Base-by-base conservation (phyloP, 2,329 filamentous ascomycete genomes). In the Colletotrichum navitas region DNA sequence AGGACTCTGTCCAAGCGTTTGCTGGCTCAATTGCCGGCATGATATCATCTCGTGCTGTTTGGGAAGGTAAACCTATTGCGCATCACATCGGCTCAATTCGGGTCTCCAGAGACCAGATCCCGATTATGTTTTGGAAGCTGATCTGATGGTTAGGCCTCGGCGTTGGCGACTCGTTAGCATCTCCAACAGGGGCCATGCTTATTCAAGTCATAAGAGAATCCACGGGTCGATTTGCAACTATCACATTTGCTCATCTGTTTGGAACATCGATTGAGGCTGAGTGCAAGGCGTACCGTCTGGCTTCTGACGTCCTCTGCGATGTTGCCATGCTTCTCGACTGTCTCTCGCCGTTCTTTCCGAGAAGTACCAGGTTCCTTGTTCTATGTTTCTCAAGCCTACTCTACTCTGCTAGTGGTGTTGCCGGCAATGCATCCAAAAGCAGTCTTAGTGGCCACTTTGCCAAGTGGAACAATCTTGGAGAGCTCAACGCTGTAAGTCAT, bases 31-130 rank as follows among this genome's bases (percentile, higher is more conserved):
- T 72, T 14, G 69, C 69, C 65, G 69, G 69, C 14, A 72, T 72
- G 69, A 72, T 72, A 45, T 72, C 69, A 10, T 72, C 69, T 26
- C 69, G 69, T 55, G 69, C 69, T 21, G 69, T 72, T 21, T 72
- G 69, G 69, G 58, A 72, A 64, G 69, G 69, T 68, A 49, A 60
- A 6, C 41, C 21, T 10, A 6, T 36, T 14, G 18, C 34, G 45
- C 43, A 49, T 47, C 24, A 60, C 60, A 29, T 12, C 59, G 47
- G 65, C 52, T 60, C 60, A 26, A 47, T 7, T 14, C 62, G 21
- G 47, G 14, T n/a, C 3, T 12, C 16, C 8, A 5, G n/a, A 29
- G 12, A 10, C n/a, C 55, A 18, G 29, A 26, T 16, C 14, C n/a
- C 5, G 7, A 12, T 21, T 5, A 11, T 6, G n/a, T 34, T 58